Evolutionary conservation across 202 grass and related monocot species (phyloP).

Genomic region (Panicum virgatum): DNA sequence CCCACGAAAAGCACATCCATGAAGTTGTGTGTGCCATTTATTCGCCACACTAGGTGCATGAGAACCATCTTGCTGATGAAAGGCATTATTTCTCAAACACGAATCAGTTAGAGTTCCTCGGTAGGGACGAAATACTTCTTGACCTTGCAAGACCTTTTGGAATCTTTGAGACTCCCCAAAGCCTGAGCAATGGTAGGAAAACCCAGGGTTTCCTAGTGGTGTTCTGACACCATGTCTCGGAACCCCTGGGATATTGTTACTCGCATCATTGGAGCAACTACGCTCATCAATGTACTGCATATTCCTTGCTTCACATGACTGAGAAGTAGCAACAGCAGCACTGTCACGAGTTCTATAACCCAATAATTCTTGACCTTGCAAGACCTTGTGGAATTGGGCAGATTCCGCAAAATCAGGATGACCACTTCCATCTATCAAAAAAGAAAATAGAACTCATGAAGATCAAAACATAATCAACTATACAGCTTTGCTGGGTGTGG

Average conservation of each 20-base stretch:
- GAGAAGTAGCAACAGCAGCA: constrained; percentile 60
- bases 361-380: constrained; percentile 99
- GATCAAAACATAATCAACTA: not conserved
- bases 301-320: constrained; percentile 52
- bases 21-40: constrained; percentile 46
- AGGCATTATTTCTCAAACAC: constrained; percentile 41
- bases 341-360: constrained; percentile 64
- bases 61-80: constrained; percentile 46
- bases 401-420: constrained; percentile 70
- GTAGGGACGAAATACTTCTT: constrained; percentile 84
- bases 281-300: constrained; percentile 52
- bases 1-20: constrained; percentile 35
- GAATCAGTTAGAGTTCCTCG: constrained; percentile 49
- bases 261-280: constrained; percentile 50
- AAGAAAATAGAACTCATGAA: not conserved
- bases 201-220: constrained; percentile 45
- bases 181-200: constrained; percentile 74
- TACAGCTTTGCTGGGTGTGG: not conserved
- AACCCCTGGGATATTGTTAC: constrained; percentile 51
- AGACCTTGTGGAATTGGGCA: constrained; percentile 98
- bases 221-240: constrained; percentile 49
- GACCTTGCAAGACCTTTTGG: constrained; percentile 99
- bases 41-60: constrained; percentile 9
- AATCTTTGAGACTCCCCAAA: constrained; percentile 86
- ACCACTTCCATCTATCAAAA: constrained; percentile 66